Evolutionary conservation across 2,329 filamentous ascomycete genomes (phyloP).

Genomic region (Mariannaea elegans): DNA sequence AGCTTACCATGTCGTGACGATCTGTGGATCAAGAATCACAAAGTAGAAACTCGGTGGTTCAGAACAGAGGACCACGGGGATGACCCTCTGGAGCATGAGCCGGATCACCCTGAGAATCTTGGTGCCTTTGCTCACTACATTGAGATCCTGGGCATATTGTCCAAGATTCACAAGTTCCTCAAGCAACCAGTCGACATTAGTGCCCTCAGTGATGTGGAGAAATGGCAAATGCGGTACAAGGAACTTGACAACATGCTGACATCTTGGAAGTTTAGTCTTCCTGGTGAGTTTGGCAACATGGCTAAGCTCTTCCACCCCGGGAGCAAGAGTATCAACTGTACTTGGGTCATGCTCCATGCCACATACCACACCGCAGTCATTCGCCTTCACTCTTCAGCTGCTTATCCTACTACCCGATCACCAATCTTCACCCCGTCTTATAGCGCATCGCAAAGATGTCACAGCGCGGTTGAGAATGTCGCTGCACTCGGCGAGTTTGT

Average conservation of each 20-base stretch:
- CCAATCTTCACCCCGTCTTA: constrained; percentile 91
- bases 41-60: constrained; percentile 88
- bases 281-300: constrained; percentile 85
- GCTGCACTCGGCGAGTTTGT: constrained; percentile 82
- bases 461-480: constrained; percentile 84
- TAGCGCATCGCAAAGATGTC: constrained; percentile 83
- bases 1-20: constrained; percentile 88
- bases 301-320: constrained; percentile 77
- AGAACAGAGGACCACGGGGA: constrained; percentile 57
- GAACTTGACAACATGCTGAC: constrained; percentile 83
- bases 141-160: constrained; percentile 87
- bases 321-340: constrained; percentile 77
- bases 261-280: constrained; percentile 84
- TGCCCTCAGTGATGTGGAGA: constrained; percentile 82
- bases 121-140: constrained; percentile 92
- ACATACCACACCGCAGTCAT: constrained; percentile 92
- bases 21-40: constrained; percentile 82
- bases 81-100: constrained; percentile 65
- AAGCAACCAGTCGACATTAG: constrained; percentile 91
- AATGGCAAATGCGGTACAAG: constrained; percentile 88
- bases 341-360: constrained; percentile 90
- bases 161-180: constrained; percentile 86
- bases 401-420: constrained; percentile 88
- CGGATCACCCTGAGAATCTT: constrained; percentile 80
- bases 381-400: constrained; percentile 88